These are phyloP conservation scores for Loxodes magnus DNA, from an alignment of 73 alveolate species.

Conservation along the genomic window DNA sequence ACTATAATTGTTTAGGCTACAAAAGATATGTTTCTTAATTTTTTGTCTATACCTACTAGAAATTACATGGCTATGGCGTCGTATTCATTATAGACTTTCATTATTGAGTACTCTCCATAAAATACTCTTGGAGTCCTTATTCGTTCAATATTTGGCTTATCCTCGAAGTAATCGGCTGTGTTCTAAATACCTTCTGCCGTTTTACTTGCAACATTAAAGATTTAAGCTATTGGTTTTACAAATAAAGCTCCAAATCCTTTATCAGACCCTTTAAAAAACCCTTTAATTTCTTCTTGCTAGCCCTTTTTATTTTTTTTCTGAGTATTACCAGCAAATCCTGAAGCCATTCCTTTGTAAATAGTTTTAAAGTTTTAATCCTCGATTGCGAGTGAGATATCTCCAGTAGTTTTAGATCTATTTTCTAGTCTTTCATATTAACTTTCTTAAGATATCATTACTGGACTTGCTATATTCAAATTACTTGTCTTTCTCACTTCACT, in stretches of 20 bases:
- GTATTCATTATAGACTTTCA: conserved; percentile 36
- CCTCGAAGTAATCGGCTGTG: conserved; percentile 55
- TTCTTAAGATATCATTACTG: too few relatives aligned
- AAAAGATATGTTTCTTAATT: too few relatives aligned
- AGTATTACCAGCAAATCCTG: conserved; percentile 61
- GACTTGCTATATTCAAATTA: too few relatives aligned
- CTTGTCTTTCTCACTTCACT: too few relatives aligned
- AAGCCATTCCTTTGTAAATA: too few relatives aligned
- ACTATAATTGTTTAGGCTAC: too few relatives aligned
- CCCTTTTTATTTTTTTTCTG: conserved; percentile 84
- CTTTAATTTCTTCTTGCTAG: conserved; percentile 69
- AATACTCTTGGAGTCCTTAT: conserved; percentile 87
- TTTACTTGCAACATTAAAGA: conserved; percentile 68
- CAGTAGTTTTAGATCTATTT: too few relatives aligned
- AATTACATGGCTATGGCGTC: conserved; percentile 19
- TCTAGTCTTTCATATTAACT: too few relatives aligned
- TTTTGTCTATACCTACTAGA: too few relatives aligned
- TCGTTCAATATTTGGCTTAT: conserved; percentile 56
- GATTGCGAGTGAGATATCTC: too few relatives aligned
- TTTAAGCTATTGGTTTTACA: conserved; percentile 82
- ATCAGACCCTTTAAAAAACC: conserved; percentile 82
- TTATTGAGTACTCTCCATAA: conserved; percentile 56
- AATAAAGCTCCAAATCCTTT: conserved; percentile 89
- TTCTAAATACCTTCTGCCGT: conserved; percentile 92
- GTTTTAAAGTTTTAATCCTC: too few relatives aligned